Percentiles rank a stretch among this genome's conserved stretches.
Conservation (phyloP, 140 eudicot species). For the Flaveria floridana region DNA sequence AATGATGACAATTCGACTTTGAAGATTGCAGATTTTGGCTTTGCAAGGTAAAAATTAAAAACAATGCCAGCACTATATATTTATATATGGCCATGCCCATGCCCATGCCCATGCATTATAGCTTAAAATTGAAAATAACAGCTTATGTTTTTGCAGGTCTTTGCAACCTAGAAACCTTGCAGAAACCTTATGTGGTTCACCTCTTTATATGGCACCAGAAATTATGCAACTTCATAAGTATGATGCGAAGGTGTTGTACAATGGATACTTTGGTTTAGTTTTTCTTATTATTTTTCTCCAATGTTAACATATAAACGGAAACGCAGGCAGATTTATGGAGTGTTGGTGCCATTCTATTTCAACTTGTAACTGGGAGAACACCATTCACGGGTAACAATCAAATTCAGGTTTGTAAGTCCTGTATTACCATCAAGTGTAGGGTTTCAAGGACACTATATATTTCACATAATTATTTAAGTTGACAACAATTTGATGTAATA, state of each 20-base stretch:
- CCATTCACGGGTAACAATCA: conserved; percentile 89
- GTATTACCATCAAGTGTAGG: conserved; percentile 16
- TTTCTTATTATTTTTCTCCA: background rate
- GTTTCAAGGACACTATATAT: conserved; percentile 19
- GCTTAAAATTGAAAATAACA: background rate
- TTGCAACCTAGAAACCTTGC: conserved; percentile 90
- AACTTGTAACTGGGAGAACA: conserved; percentile 91
- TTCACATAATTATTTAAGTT: conserved; percentile 8
- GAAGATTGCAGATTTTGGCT: conserved; percentile 99
- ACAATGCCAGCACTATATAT: conserved; percentile 5
- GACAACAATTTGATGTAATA: conserved; percentile 3
- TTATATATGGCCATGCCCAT: background rate
- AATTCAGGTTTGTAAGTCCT: conserved; percentile 55
- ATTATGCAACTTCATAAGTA: conserved; percentile 94
- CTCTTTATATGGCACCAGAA: conserved; percentile 98
- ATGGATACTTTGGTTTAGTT: conserved; percentile 3
- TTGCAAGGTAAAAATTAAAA: conserved; percentile 63
- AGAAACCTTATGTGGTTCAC: conserved; percentile 97
- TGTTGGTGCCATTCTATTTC: conserved; percentile 95
- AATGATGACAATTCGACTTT: conserved; percentile 69
- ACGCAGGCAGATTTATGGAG: conserved; percentile 99
- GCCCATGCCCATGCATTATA: background rate
- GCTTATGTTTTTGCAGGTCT: conserved; percentile 53
- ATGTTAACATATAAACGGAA: conserved; percentile 36
- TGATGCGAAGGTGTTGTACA: conserved; percentile 85